Evolutionary conservation across 2,329 filamentous ascomycete genomes (phyloP).

Genomic region (Ceratocystis variospora): DNA sequence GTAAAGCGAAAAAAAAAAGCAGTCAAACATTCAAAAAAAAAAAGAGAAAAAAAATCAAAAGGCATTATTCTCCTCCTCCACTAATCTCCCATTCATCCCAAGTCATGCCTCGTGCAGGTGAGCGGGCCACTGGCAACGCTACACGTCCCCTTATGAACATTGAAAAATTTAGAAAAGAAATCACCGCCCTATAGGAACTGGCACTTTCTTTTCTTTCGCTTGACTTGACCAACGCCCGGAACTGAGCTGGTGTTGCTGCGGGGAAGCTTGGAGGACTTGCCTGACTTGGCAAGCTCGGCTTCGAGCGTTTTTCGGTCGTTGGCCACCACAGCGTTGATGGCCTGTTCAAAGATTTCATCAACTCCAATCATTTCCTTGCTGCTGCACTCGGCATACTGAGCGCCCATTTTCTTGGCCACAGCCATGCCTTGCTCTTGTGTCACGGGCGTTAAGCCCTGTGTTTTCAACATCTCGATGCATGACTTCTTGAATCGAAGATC

Average conservation of each 20-base stretch:
- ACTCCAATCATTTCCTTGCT: constrained; percentile 95
- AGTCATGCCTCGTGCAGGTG: constrained; percentile 9
- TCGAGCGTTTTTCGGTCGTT: constrained; percentile 57
- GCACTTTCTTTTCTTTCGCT: constrained; percentile 77
- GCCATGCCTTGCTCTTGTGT: constrained; percentile 77
- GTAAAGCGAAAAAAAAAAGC: constrained; percentile 7
- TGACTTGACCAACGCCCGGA: constrained; percentile 31
- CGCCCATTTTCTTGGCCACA: constrained; percentile 87
- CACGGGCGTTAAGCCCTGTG: constrained; percentile 88
- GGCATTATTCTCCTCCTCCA: constrained; percentile 6
- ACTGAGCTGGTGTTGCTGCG: constrained; percentile 30
- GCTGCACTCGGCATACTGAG: constrained; percentile 94
- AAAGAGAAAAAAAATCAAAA: constrained; percentile 22
- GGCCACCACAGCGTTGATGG: constrained; percentile 78
- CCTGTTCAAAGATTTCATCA: constrained; percentile 87
- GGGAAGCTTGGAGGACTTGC: constrained; percentile 26
- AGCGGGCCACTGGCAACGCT: background rate
- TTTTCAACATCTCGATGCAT: constrained; percentile 97
- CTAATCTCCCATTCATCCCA: background rate
- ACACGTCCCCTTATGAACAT: constrained; percentile 4
- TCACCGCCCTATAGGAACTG: constrained; percentile 50
- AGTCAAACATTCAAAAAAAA: constrained; percentile 22
- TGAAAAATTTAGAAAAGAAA: constrained; percentile 5
- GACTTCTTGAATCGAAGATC: constrained; percentile 91
- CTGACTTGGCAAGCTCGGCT: constrained; percentile 30